These are phyloP conservation scores for Gaertneriomyces sp. DNA, from an alignment of 192 early-diverging fungal genomes.

Conservation along the genomic window DNA sequence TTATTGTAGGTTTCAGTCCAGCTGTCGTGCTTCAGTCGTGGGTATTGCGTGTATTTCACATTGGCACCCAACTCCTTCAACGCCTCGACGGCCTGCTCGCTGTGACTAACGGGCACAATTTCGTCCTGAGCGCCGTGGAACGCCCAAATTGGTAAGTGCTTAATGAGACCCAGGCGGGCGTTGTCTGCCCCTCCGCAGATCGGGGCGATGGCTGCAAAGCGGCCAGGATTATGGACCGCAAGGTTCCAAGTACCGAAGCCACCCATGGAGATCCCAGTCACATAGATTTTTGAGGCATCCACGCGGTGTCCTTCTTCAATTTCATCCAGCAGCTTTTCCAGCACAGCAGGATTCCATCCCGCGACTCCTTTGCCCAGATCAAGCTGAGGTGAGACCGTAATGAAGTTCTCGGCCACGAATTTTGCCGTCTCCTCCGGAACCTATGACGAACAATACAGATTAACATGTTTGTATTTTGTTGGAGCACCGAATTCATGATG, in stretches of 20 bases:
- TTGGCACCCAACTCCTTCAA: slow-evolving; percentile 1
- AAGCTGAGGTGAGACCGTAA: slow-evolving; percentile 12
- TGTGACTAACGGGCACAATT: slow-evolving; percentile 1
- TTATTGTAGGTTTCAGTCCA: slow-evolving; percentile 17
- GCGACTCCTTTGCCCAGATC: neutral
- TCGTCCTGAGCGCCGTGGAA: slow-evolving; percentile 6
- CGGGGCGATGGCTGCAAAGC: slow-evolving; percentile 13
- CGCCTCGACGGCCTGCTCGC: slow-evolving; percentile 10
- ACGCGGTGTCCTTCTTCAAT: slow-evolving; percentile 7
- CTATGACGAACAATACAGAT: neutral
- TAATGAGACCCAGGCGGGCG: slow-evolving; percentile 5
- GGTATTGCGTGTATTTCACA: slow-evolving; percentile 8
- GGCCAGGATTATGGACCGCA: neutral
- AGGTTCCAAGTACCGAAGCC: slow-evolving; percentile 8
- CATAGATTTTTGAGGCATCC: slow-evolving; percentile 2
- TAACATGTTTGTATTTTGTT: too few species aligned
- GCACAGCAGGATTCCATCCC: slow-evolving; percentile 6
- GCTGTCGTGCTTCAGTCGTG: slow-evolving; percentile 1
- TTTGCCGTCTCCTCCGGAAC: slow-evolving; percentile 1
- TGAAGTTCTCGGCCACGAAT: slow-evolving; percentile 9
- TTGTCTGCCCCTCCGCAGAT: slow-evolving; percentile 7
- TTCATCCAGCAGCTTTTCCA: slow-evolving; percentile 1
- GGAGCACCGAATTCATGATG: too few species aligned
- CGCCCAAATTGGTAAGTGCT: slow-evolving; percentile 7
- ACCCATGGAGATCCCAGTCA: slow-evolving; percentile 13